Evolutionary conservation across 2,329 filamentous ascomycete genomes (phyloP).

Genomic region (Colletotrichum paranaense): DNA sequence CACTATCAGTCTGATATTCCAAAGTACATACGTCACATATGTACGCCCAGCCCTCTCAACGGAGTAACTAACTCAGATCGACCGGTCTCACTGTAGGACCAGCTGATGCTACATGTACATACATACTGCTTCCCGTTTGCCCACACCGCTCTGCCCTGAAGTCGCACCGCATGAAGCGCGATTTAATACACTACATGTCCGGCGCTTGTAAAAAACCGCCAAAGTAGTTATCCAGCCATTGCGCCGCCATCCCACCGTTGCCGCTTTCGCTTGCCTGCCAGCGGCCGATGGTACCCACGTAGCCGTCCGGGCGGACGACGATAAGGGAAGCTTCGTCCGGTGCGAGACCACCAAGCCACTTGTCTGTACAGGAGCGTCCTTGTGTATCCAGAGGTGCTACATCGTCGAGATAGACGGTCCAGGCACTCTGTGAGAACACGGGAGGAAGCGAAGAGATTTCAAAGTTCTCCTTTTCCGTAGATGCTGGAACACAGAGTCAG

Average conservation of each 20-base stretch:
- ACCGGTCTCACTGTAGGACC: not conserved
- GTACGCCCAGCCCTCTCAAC: not conserved
- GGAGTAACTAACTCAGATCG: not conserved
- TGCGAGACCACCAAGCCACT: constrained; percentile 38
- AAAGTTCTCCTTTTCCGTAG: constrained; percentile 69
- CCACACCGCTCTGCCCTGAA: not conserved
- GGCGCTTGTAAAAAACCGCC: constrained; percentile 27
- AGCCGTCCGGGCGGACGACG: constrained; percentile 38
- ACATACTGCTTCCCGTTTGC: not conserved
- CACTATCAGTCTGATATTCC: not conserved
- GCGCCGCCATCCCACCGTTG: constrained; percentile 11
- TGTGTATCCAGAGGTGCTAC: constrained; percentile 65
- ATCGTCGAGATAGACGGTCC: constrained; percentile 79
- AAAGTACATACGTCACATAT: not conserved
- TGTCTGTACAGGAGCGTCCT: constrained; percentile 61
- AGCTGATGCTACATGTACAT: not conserved
- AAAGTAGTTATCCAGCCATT: constrained; percentile 25
- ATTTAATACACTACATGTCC: not conserved
- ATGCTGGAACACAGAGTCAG: constrained; percentile 49
- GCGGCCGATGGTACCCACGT: constrained; percentile 37
- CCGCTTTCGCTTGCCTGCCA: constrained; percentile 6
- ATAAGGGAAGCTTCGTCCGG: constrained; percentile 36
- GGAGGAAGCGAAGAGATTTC: constrained; percentile 75
- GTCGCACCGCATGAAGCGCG: not conserved
- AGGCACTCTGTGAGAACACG: constrained; percentile 72